Evolutionary conservation across 257 asterid species (phyloP).

Genomic region (Penstemon eatonii): DNA sequence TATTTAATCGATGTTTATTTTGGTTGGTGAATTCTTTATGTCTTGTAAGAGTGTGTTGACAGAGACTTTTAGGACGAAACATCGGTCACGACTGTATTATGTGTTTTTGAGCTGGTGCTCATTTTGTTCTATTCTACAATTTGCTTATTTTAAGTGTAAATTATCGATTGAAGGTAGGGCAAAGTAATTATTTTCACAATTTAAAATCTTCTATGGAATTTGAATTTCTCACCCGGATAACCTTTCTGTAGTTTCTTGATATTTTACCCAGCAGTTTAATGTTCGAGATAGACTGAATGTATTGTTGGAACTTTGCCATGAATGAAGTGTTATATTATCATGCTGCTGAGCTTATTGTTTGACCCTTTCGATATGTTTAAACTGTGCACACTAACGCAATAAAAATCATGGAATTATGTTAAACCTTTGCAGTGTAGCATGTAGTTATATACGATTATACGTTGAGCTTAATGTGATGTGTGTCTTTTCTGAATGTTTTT

Average conservation of each 20-base stretch:
- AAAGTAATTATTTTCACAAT: not conserved
- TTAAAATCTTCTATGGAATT: not conserved
- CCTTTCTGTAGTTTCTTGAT: constrained; percentile 13
- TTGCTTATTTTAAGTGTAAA: constrained; percentile 9
- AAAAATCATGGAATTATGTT: constrained; percentile 8
- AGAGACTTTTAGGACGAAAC: too few relatives aligned
- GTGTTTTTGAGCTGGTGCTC: not conserved
- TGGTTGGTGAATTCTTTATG: not conserved
- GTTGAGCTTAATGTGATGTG: not conserved
- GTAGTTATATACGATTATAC: not conserved
- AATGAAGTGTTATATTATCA: not conserved
- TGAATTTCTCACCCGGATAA: not conserved
- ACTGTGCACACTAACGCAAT: constrained; percentile 4
- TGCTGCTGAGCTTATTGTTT: not conserved
- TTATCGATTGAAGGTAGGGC: not conserved
- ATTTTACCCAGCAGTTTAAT: constrained; percentile 4
- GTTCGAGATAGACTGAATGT: constrained; percentile 4
- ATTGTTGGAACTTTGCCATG: not conserved
- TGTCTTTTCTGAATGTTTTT: constrained; percentile 10
- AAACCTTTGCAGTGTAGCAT: constrained; percentile 7
- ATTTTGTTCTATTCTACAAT: not conserved
- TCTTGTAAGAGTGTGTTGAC: not conserved
- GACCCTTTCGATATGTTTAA: not conserved
- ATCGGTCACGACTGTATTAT: not conserved
- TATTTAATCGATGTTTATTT: not conserved